Evolutionary conservation across 2,329 filamentous ascomycete species (phyloP), one percentile per base, ranked within the genome.

Genomic region (Xylaria sp.): DNA sequence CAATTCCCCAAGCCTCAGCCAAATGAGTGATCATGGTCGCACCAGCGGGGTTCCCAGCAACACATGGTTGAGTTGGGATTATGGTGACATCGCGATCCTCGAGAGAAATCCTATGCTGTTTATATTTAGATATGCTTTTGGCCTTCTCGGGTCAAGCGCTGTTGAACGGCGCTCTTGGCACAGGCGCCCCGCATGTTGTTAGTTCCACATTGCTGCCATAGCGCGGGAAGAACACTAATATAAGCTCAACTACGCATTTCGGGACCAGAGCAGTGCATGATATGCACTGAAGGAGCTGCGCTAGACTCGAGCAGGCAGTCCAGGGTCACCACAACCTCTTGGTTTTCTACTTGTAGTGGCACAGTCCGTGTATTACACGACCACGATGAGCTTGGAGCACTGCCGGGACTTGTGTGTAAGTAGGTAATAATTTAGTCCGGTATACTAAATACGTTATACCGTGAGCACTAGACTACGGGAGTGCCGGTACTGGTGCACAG

Each of bases 51-150:
- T 53, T 17, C 31, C 17, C 4, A 25, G 40, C 19, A 37, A 35
- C 40, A 48, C 47, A 55, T 53, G 44, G 46, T 40, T 25, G 27
- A 40, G 15, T 47, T 60, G 15, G 54, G 54, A 59, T 60, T 60
- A 57, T 7, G 57, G 56, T 63, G 57, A 54, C 60, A 63, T 60
- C 56, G 58, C 23, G 57, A 57, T 54, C 58, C 40, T 49, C 53
- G 55, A 59, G 38, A 52, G 38, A 60, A 57, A 63, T 63, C 61
- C 58, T 46, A 48, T 53, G n/a, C 56, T 49, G 61, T 41, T 63
- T 63, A 63, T 63, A 63, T 60, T 63, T 63, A 63, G 61, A 60
- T 15, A 15, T 17, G 54, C n/a, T 54, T 54, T 44, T 47, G 59
- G 35, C 47, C 11, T 23, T 10, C 43, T 49, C 40, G 31, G 40